Conservation (phyloP, 176 grass and related monocot genomes). For the Themeda triandra region DNA sequence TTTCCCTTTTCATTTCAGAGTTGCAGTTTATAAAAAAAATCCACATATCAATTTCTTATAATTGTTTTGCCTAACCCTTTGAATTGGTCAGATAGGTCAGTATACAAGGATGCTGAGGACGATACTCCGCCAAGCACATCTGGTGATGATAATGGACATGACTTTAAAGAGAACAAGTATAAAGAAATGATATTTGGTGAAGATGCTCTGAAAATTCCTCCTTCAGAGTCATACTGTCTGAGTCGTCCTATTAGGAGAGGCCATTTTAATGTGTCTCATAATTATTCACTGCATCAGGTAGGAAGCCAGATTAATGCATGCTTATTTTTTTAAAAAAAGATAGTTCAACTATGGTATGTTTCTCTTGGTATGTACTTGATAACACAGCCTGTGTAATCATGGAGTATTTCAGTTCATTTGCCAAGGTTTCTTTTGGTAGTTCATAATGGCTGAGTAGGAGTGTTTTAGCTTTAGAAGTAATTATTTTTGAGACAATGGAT, state of each 20-base stretch:
- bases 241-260: slow-evolving; percentile 84
- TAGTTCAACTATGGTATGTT: not conserved
- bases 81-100: slow-evolving; percentile 53
- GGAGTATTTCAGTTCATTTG: slow-evolving; percentile 1
- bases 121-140: slow-evolving; percentile 33
- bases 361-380: not conserved
- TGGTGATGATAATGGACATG: slow-evolving; percentile 23
- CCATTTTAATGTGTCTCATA: slow-evolving; percentile 85
- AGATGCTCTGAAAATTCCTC: slow-evolving; percentile 82
- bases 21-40: not conserved
- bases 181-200: slow-evolving; percentile 87
- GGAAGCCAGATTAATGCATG: not conserved
- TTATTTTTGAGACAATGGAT: not conserved
- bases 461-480: slow-evolving; percentile 12
- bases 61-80: slow-evolving; percentile 22
- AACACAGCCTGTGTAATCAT: not conserved
- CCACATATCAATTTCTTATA: not conserved
- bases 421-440: not conserved
- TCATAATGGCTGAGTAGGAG: not conserved
- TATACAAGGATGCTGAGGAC: slow-evolving; percentile 26
- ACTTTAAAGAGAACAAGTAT: slow-evolving; percentile 54
- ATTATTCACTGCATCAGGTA: slow-evolving; percentile 88
- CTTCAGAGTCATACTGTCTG: slow-evolving; percentile 66
- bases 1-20: not conserved
- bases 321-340: not conserved